A percentile compares a stretch with the other conserved stretches of the same genome.
Conservation (phyloP, 768 basidiomycete genomes). For the Exsudoporus frostii region DNA sequence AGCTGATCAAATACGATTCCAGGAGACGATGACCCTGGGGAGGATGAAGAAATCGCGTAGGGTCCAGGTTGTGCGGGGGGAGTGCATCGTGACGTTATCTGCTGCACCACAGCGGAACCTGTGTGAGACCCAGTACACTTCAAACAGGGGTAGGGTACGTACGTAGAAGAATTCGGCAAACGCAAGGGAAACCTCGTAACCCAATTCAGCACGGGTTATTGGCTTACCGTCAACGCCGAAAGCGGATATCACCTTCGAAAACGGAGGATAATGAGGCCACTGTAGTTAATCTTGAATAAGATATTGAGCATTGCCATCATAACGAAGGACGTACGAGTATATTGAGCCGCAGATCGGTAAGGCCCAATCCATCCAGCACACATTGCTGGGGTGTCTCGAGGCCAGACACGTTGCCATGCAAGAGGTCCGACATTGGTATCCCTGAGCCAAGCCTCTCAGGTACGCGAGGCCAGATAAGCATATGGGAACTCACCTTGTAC, state of each 20-base stretch:
- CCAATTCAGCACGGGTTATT: constrained; percentile 23
- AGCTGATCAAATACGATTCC: constrained; percentile 25
- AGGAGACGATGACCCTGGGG: constrained; percentile 5
- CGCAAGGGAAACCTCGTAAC: constrained; percentile 28
- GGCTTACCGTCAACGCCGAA: constrained; percentile 15
- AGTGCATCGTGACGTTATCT: constrained; percentile 16
- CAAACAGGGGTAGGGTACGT: constrained; percentile 3
- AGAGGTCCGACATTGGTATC: constrained; percentile 25
- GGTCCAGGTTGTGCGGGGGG: constrained; percentile 15
- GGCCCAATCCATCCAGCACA: constrained; percentile 21
- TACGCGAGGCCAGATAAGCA: not conserved
- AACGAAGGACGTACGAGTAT: constrained; percentile 19
- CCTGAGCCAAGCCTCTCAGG: constrained; percentile 8
- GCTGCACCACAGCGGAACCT: constrained; percentile 5
- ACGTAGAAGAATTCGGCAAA: constrained; percentile 31
- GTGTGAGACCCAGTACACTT: constrained; percentile 1
- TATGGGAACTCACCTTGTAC: constrained; percentile 15
- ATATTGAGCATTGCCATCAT: not conserved
- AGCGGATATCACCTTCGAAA: constrained; percentile 23
- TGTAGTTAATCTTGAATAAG: constrained; percentile 2
- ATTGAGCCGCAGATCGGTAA: constrained; percentile 16
- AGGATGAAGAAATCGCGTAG: constrained; percentile 14
- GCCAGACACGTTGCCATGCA: constrained; percentile 18
- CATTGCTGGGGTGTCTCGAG: constrained; percentile 18
- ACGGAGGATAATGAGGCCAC: constrained; percentile 29